These are phyloP conservation scores for Glycyrrhiza uralensis DNA, from an alignment of 306 rosid genomes.

Conservation along the genomic window DNA sequence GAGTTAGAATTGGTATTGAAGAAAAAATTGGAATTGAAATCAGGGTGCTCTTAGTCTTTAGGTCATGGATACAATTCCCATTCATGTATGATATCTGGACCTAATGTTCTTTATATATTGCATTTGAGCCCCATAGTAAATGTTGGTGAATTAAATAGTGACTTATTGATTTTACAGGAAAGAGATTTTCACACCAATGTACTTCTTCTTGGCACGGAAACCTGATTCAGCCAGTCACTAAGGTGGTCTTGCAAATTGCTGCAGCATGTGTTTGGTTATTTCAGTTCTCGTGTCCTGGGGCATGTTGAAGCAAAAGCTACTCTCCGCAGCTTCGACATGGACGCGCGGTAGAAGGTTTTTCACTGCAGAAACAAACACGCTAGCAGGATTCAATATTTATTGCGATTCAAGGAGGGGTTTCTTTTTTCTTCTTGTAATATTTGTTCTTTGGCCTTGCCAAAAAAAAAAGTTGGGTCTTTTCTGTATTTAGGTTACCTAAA, in stretches of 20 bases:
- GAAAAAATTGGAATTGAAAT: background rate
- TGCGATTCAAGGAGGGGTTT: too few species aligned
- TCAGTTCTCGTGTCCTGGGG: too few species aligned
- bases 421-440: background rate
- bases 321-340: too few species aligned
- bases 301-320: too few species aligned
- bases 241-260: background rate
- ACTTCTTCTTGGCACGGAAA: slow-evolving; percentile 80
- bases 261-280: too few species aligned
- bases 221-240: slow-evolving; percentile 38
- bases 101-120: background rate
- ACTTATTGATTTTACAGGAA: slow-evolving; percentile 40
- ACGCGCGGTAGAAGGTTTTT: too few species aligned
- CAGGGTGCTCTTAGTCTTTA: background rate
- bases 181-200: slow-evolving; percentile 84
- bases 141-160: background rate
- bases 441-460: too few species aligned
- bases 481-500: too few species aligned
- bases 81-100: background rate
- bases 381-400: too few species aligned
- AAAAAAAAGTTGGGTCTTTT: too few species aligned
- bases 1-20: background rate
- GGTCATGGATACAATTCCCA: background rate
- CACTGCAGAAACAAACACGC: too few species aligned
- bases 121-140: background rate